Evolutionary conservation across 441 rosid genomes (phyloP).

Genomic region (Gossypium davidsonii): DNA sequence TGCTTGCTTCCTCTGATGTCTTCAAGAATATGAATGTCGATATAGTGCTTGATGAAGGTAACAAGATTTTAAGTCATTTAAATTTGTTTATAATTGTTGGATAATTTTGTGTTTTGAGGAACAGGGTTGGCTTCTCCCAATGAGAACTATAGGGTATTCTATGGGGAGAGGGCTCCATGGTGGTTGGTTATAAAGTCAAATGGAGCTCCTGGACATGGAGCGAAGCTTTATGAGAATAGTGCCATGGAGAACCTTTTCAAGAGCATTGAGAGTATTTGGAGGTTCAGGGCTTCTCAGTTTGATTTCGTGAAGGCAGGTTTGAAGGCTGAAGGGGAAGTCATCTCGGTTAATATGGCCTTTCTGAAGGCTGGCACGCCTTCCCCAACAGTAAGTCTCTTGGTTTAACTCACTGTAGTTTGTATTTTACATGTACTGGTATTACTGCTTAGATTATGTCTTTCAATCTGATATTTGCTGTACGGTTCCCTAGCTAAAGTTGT

Average conservation of each 20-base stretch:
- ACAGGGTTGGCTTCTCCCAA: conserved; percentile 69
- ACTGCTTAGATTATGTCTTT: background rate
- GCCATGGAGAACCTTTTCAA: conserved; percentile 88
- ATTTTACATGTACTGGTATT: background rate
- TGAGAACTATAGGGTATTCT: conserved; percentile 62
- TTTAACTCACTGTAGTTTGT: background rate
- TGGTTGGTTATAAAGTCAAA: conserved; percentile 78
- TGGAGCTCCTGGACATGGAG: conserved; percentile 94
- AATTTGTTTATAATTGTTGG: background rate
- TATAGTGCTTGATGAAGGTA: conserved; percentile 89
- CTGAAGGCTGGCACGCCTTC: conserved; percentile 91
- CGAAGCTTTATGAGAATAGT: conserved; percentile 80
- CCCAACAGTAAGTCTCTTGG: conserved; percentile 53
- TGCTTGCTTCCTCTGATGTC: conserved; percentile 51
- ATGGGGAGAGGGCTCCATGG: conserved; percentile 77
- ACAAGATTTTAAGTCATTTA: background rate
- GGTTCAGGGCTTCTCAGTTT: conserved; percentile 88
- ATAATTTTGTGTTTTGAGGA: conserved; percentile 2
- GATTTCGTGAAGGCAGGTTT: conserved; percentile 79
- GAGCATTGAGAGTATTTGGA: conserved; percentile 73
- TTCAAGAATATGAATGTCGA: conserved; percentile 66
- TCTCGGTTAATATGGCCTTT: conserved; percentile 70
- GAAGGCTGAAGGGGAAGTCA: conserved; percentile 78
- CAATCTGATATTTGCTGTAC: background rate
- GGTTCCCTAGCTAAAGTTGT: background rate